Percentiles rank a stretch among this genome's conserved stretches.
Conservation (phyloP, 768 basidiomycete species). For the Postia placenta region DNA sequence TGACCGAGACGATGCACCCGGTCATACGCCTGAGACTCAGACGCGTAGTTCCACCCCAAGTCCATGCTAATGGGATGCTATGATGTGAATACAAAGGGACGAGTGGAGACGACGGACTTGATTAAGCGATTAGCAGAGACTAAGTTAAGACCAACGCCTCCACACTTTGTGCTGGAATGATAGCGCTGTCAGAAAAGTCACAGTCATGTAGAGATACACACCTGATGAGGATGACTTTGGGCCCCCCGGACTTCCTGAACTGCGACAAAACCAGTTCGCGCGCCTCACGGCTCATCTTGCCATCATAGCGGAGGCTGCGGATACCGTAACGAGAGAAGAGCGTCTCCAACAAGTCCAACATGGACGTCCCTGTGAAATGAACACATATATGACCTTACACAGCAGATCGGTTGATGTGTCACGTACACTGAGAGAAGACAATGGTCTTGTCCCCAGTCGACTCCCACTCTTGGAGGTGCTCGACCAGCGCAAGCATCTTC, state of each 20-base stretch:
- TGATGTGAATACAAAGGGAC: neutral
- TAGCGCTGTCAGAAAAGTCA: neutral
- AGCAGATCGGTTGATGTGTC: neutral
- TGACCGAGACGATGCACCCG: constrained; percentile 69
- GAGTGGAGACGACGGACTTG: constrained; percentile 36
- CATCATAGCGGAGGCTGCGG: constrained; percentile 56
- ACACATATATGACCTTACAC: neutral
- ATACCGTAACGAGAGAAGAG: constrained; percentile 55
- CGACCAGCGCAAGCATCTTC: constrained; percentile 58
- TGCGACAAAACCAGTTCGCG: constrained; percentile 44
- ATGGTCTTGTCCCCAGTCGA: constrained; percentile 62
- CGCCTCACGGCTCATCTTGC: constrained; percentile 52
- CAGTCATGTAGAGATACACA: constrained; percentile 21
- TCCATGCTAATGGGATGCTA: constrained; percentile 44
- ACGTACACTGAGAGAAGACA: constrained; percentile 62
- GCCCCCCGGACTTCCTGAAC: constrained; percentile 53
- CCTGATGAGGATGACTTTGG: constrained; percentile 65
- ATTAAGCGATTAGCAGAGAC: constrained; percentile 65
- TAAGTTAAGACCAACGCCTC: constrained; percentile 64
- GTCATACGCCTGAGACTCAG: constrained; percentile 58
- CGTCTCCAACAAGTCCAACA: constrained; percentile 62
- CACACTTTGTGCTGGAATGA: constrained; percentile 48
- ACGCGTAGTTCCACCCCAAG: constrained; percentile 68
- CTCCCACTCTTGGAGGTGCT: constrained; percentile 54
- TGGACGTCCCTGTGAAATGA: constrained; percentile 54